Conservation (phyloP, 108 stramenopile genomes). For the Skeletonema potamos region DNA sequence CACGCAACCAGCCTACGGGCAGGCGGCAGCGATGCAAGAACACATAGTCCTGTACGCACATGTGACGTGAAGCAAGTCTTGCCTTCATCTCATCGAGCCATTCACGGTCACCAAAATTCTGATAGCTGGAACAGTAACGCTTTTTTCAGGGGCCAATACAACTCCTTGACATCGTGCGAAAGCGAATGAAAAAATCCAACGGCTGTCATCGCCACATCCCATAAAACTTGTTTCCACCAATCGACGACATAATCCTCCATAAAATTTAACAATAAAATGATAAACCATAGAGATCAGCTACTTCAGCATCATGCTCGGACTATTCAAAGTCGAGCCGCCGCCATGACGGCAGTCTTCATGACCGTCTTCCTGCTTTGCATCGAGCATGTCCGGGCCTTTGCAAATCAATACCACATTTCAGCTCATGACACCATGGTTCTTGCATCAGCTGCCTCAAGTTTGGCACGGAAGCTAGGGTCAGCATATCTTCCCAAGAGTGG, state of each 20-base stretch:
- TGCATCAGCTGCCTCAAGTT: conserved; percentile 34
- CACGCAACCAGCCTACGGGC: neutral
- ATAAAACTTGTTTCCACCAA: neutral
- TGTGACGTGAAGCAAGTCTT: neutral
- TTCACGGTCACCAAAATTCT: neutral
- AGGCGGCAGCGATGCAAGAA: too few relatives aligned
- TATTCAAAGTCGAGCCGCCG: conserved; percentile 31
- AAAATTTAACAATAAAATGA: conserved; percentile 7
- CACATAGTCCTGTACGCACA: neutral
- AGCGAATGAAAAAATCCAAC: neutral
- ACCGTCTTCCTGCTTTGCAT: conserved; percentile 41
- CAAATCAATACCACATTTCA: conserved; percentile 40
- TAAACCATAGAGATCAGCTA: conserved; percentile 9
- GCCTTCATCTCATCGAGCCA: neutral
- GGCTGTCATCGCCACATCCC: neutral
- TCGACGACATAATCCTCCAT: neutral
- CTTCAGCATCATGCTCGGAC: conserved; percentile 25
- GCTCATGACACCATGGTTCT: conserved; percentile 42
- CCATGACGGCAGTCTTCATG: conserved; percentile 46
- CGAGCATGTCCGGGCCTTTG: conserved; percentile 44
- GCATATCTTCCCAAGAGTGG: conserved; percentile 13
- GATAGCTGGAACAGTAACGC: neutral
- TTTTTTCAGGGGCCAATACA: neutral
- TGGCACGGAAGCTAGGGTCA: conserved; percentile 26
- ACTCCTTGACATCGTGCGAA: neutral